Evolutionary conservation across 352 stramenopile genomes (phyloP), one percentile per base, ranked within the genome.

Genomic region (Phytophthora litchii): DNA sequence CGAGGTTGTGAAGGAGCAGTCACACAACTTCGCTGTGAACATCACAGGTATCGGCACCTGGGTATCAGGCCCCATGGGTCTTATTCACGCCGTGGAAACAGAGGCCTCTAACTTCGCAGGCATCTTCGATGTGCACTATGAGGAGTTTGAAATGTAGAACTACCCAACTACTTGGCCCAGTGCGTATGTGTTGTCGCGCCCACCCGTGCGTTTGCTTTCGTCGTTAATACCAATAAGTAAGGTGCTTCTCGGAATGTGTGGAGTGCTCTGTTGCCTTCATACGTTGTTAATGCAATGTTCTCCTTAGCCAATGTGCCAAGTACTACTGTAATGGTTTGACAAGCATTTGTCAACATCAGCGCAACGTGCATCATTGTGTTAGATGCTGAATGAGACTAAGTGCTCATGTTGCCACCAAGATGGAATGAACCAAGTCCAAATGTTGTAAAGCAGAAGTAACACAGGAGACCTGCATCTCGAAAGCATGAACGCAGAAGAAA

Each of bases 101-200:
- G 83, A 93, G 59, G 78, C 82, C 17, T 74, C 75, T 47, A 87
- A 76, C 42, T 95, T 89, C 52, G 84, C 84, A 14, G 84, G 86
- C 52, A 92, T 92, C 67, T 95, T 92, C 55, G 86, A 95, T 74
- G 84, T 95, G 32, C 86, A 95, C 72, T 93, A 80, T 67, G 86
- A 95, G 60, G 78, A 91, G 67, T 95, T 95, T 77, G 83, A 95
- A 59, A 89, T 95, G 83, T 95, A 95, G 70, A 71, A 58, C 50
- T 59, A 61, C 38, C 38, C 25, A 54, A 52, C 46, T 63, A 23
- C 52, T 52, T 70, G 35, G 34, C 52, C 44, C 44, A 64, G 46
- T 64, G 40, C 62, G 37, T 73, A 55, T 66, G 53, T 65, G 64
- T 66, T 60, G 48, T 65, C 11, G 36, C 59, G 59, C 59, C 44